These are phyloP conservation scores for Cystobasidium onofrii DNA, from an alignment of 768 basidiomycete species.

Conservation along the genomic window DNA sequence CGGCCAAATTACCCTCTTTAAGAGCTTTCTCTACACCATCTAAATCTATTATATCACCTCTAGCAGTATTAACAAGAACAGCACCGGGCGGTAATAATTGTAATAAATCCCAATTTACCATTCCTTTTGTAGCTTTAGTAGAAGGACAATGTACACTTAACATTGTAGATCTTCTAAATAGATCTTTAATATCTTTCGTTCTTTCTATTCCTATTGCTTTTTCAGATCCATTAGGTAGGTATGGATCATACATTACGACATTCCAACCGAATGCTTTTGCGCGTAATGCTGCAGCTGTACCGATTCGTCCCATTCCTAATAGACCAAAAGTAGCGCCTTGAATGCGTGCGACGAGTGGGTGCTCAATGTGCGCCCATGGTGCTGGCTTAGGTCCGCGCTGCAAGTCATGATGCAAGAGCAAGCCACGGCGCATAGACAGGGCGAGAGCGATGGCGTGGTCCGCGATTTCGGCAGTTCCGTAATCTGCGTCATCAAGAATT, in stretches of 20 bases:
- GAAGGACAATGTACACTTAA: conserved; percentile 37
- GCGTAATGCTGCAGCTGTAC: conserved; percentile 39
- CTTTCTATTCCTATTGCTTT: conserved; percentile 35
- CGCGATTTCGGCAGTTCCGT: conserved; percentile 39
- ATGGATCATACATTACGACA: conserved; percentile 40
- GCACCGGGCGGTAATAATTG: conserved; percentile 25
- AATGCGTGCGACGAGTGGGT: conserved; percentile 35
- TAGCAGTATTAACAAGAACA: conserved; percentile 38
- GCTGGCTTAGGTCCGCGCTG: conserved; percentile 33
- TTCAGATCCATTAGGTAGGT: conserved; percentile 35
- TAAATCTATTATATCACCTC: conserved; percentile 36
- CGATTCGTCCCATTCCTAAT: conserved; percentile 40
- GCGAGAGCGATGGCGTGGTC: conserved; percentile 40
- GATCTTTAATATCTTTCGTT: conserved; percentile 28
- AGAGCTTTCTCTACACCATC: conserved; percentile 34
- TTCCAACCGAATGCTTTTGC: conserved; percentile 40
- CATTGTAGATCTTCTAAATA: conserved; percentile 32
- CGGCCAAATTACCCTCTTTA: conserved; percentile 34
- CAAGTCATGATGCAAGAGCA: conserved; percentile 38
- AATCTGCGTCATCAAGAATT: conserved; percentile 25
- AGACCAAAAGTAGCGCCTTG: conserved; percentile 36
- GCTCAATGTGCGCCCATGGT: conserved; percentile 29
- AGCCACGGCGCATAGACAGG: conserved; percentile 37
- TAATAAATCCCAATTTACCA: conserved; percentile 34
- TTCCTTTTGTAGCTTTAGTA: conserved; percentile 31